Evolutionary conservation across 345 rosid species (phyloP), one percentile per base, ranked within the genome.

Genomic region (Citrus sp.): DNA sequence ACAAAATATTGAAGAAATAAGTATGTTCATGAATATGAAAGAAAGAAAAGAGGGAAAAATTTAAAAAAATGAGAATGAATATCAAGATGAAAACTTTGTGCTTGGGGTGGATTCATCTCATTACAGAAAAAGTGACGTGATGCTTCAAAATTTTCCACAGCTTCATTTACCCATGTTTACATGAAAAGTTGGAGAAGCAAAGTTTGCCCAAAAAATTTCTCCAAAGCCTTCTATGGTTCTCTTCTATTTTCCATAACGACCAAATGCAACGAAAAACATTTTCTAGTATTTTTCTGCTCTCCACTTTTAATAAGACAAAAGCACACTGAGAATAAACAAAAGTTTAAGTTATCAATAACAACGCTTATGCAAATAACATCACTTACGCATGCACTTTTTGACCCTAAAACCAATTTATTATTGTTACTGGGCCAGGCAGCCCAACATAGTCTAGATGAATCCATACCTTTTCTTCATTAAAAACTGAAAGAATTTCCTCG

Each of bases 381-480:
- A 49, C 32, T 65, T 18, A 62, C 13, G 40, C 63, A n/a, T 59
- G 14, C 35, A 40, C 12, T 5, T 24, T n/a, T 46, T 46, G 51
- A 46, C 16, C 16, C 51, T 12, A 34, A 9, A 40, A 35, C 32
- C n/a, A 40, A 35, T 40, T 74, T 4, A 34, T 55, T 25, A 16
- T 5, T 3, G 42, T 9, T 27, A 37, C 7, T 25, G 25, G 67
- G 22, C 49, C 16, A 40, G 40, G 32, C 14, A 64, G 9, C 56
- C 21, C 72, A 64, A 49, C n/a, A 25, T 24, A 22, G 32, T 3
- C 51, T 38, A 55, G n/a, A 9, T 58, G 18, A 6, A 79, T 79
- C 61, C 58, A 66, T 89, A 95, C 98, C 91, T 87, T 91, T 85
- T 90, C 89, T 85, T 78, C 81, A 66, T 87, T 80, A 76, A 90